phyloP scores from a whole-genome alignment of 2,329 filamentous ascomycete species.

The Leptosphaerulina australis region DNA sequence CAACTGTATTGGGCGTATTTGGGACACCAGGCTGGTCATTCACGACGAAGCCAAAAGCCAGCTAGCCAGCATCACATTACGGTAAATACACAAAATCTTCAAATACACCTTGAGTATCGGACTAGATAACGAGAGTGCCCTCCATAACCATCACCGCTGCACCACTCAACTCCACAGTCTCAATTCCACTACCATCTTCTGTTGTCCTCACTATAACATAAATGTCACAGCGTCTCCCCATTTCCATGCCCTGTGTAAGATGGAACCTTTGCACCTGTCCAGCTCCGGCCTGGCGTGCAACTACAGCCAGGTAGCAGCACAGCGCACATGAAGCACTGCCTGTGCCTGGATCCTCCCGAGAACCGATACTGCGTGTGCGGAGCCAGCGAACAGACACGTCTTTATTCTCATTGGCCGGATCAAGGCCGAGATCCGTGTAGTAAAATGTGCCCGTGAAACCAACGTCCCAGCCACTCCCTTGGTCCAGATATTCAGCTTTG shows the following conservation, averaged over 20 bases:
- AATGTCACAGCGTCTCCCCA: slow-evolving; percentile 56
- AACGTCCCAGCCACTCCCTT: slow-evolving; percentile 55
- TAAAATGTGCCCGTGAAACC: slow-evolving; percentile 55
- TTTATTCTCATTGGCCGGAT: slow-evolving; percentile 22
- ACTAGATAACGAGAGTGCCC: too few species aligned
- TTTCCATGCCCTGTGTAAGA: slow-evolving; percentile 57
- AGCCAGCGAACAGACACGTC: slow-evolving; percentile 40
- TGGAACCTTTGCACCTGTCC: slow-evolving; percentile 31
- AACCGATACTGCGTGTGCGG: slow-evolving; percentile 64
- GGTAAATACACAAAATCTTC: too few species aligned
- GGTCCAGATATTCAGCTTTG: slow-evolving; percentile 37
- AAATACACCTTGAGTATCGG: too few species aligned
- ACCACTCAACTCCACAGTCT: slow-evolving; percentile 50
- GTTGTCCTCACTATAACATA: slow-evolving; percentile 52
- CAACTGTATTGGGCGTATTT: slow-evolving; percentile 32
- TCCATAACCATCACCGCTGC: slow-evolving; percentile 50
- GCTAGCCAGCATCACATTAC: too few species aligned
- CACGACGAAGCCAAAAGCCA: too few species aligned
- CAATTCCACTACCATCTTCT: slow-evolving; percentile 41
- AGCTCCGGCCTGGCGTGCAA: slow-evolving; percentile 38
- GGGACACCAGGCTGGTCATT: slow-evolving; percentile 23
- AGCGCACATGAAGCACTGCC: slow-evolving; percentile 56
- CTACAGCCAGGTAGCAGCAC: slow-evolving; percentile 47
- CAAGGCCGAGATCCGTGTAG: slow-evolving; percentile 62
- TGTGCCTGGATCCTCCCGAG: slow-evolving; percentile 56